These are phyloP conservation scores for Rutidosis leptorrhynchoides DNA, from an alignment of 129 eudicot species.

Conservation along the genomic window DNA sequence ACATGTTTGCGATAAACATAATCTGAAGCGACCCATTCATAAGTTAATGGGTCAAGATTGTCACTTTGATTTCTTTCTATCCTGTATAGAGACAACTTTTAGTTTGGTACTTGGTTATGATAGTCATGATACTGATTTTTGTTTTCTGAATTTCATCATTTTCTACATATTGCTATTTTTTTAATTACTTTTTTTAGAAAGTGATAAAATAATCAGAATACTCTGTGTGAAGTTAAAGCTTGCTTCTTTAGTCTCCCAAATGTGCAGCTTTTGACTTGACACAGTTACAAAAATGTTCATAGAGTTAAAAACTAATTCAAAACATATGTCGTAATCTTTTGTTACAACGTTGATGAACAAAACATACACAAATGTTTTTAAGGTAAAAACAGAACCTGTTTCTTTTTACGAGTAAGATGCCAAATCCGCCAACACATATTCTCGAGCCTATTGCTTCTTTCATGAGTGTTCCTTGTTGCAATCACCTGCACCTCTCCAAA, in stretches of 20 bases:
- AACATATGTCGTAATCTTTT: neutral
- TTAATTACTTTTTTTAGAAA: neutral
- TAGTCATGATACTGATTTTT: neutral
- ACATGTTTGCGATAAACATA: neutral
- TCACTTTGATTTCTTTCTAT: neutral
- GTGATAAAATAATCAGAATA: neutral
- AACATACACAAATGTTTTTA: constrained; percentile 3
- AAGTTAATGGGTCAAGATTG: neutral
- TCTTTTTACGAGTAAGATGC: constrained; percentile 88
- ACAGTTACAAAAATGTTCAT: neutral
- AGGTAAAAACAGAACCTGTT: constrained; percentile 50
- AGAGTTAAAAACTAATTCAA: neutral
- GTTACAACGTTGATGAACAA: constrained; percentile 8
- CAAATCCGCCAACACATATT: constrained; percentile 93
- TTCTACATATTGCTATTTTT: neutral
- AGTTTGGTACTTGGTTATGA: neutral
- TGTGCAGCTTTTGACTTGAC: constrained; percentile 13
- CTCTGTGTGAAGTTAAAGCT: neutral
- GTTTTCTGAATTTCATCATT: neutral
- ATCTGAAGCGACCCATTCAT: neutral
- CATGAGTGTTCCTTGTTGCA: constrained; percentile 79
- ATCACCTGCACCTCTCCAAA: constrained; percentile 48
- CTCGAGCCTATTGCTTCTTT: constrained; percentile 76
- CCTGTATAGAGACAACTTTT: neutral
- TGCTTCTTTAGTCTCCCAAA: constrained; percentile 2